These are phyloP conservation scores for Pouteria campechiana DNA, from an alignment of 179 eudicot species.

Conservation along the genomic window DNA sequence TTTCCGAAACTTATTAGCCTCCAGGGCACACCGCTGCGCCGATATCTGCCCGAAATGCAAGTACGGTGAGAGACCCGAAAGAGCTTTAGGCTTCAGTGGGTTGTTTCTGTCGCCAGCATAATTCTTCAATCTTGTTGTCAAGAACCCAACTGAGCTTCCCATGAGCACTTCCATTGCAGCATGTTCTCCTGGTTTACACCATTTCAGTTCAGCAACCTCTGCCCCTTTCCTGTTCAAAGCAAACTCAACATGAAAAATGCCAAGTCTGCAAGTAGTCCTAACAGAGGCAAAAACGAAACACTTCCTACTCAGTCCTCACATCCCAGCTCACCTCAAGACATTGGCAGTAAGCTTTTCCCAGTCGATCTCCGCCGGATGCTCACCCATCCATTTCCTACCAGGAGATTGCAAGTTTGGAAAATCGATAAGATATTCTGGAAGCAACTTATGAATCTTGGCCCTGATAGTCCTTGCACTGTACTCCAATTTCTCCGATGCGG, in stretches of 20 bases:
- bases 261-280: no score
- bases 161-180: conserved; percentile 73
- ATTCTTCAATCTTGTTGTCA: conserved; percentile 62
- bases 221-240: conserved; percentile 57
- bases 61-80: conserved; percentile 95
- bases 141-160: conserved; percentile 64
- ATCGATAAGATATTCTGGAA: conserved; percentile 74
- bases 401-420: conserved; percentile 58
- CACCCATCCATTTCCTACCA: conserved; percentile 31
- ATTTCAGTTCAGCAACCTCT: conserved; percentile 82
- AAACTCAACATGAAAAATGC: conserved; percentile 3
- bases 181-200: conserved; percentile 93
- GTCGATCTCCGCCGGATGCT: conserved; percentile 29
- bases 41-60: conserved; percentile 95
- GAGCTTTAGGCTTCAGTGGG: conserved; percentile 68
- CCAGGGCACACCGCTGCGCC: conserved; percentile 91
- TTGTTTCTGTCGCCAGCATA: conserved; percentile 66
- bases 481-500: conserved; percentile 76
- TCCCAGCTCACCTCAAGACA: conserved; percentile 40
- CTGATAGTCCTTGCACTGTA: conserved; percentile 85
- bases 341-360: conserved; percentile 70
- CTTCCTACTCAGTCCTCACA: background rate
- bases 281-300: background rate
- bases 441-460: conserved; percentile 66
- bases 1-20: conserved; percentile 62